These are phyloP conservation scores for Pirum gemmata DNA, from an alignment of 78 protist species.

Conservation along the genomic window DNA sequence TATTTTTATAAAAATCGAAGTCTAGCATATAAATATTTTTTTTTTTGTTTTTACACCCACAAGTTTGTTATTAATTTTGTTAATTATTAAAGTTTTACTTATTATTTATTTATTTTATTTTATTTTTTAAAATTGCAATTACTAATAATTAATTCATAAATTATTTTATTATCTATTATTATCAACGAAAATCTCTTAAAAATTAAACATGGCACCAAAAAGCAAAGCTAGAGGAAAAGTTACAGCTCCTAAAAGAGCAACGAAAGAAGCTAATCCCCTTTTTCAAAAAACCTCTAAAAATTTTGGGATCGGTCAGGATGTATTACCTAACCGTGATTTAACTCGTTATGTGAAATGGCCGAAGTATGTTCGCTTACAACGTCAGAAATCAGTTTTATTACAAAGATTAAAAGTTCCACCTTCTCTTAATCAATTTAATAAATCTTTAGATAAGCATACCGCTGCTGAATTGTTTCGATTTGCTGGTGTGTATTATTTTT, in stretches of 20 bases:
- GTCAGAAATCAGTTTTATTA: slow-evolving; percentile 82
- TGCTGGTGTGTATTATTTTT: no score
- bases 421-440: slow-evolving; percentile 88
- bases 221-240: not conserved
- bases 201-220: no score
- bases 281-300: slow-evolving; percentile 7
- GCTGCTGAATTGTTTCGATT: not conserved
- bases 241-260: slow-evolving; percentile 24
- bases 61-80: no score
- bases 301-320: slow-evolving; percentile 47
- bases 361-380: slow-evolving; percentile 86
- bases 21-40: no score
- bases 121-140: no score
- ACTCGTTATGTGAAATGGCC: slow-evolving; percentile 91
- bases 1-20: no score
- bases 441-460: slow-evolving; percentile 75
- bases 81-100: no score
- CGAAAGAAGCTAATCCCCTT: slow-evolving; percentile 36
- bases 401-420: slow-evolving; percentile 94
- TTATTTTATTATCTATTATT: no score
- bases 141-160: no score
- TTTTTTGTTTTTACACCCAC: no score
- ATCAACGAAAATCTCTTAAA: no score
- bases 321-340: slow-evolving; percentile 66
- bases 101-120: no score